Base-by-base conservation (phyloP, 164 flowering plant genomes). In the Liriodendron chinense region DNA sequence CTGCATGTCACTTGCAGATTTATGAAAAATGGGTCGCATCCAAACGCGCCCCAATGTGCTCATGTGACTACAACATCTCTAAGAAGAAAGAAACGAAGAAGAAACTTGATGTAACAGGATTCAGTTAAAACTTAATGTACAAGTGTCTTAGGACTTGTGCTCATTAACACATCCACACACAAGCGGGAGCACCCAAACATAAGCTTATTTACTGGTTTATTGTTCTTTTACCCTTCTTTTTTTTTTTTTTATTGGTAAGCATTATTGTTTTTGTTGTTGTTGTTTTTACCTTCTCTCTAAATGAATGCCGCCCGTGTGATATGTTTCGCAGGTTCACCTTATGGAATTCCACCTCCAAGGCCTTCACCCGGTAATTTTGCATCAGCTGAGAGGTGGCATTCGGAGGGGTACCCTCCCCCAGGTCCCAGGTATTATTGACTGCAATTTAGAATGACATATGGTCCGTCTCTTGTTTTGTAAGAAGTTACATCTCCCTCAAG, bases 271-370 rank as follows among this genome's bases (percentile, higher is more conserved):
- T 53, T 53, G 59, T 53, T 53, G 59, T 53, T n/a, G n/a, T n/a
- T n/a, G n/a, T n/a, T n/a, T 53, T 53, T 12, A 1, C 18, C 59
- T 12, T 16, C 18, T 12, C 13, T 53, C 16, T 53, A 53, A 53
- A 16, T 16, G 13, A 53, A 53, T 10, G 0, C 2, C 18, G 8
- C 59, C 59, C 18, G 2, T 53, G 2, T 16, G 18, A 53, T 53
- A 16, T 53, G 12, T 72, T 18, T 70, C 67, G 75, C 79, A 80
- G 84, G 83, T 72, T 77, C 76, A 22, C 82, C 78, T 14, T 79
- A 77, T 83, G 80, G 77, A 49, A 69, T 74, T 56, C 69, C 66
- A 12, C 76, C 76, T 49, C 64, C 62, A 3, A 66, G 71, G 64
- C 76, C 63, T 67, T 26, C 47, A 50, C 69, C 69, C 69, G 66